Evolutionary conservation across 768 basidiomycete genomes (phyloP).

Genomic region (Suillus variegatus): DNA sequence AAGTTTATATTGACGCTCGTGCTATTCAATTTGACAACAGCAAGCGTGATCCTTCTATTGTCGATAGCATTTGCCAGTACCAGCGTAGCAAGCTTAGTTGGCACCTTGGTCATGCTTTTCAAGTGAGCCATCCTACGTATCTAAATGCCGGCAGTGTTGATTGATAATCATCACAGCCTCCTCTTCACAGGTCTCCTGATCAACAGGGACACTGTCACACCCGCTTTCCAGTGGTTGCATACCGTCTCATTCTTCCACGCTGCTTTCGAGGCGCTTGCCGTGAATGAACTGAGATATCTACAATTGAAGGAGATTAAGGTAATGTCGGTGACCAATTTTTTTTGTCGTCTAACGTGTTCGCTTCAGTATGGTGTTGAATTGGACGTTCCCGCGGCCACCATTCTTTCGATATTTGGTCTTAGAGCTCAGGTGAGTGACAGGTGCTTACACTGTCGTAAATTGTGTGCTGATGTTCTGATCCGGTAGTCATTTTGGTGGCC

Average conservation of each 20-base stretch:
- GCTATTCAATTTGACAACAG: conserved; percentile 95
- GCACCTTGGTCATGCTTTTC: conserved; percentile 96
- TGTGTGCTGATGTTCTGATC: neutral
- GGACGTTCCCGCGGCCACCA: conserved; percentile 94
- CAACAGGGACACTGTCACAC: conserved; percentile 84
- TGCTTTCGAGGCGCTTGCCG: conserved; percentile 95
- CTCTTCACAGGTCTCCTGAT: conserved; percentile 95
- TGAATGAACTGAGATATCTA: conserved; percentile 94
- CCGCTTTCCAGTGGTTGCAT: conserved; percentile 80
- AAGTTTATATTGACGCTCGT: conserved; percentile 97
- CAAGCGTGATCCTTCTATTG: conserved; percentile 86
- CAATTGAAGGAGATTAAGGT: conserved; percentile 92
- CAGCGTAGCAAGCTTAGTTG: conserved; percentile 90
- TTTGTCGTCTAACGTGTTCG: neutral
- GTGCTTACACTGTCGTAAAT: neutral
- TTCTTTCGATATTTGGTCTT: conserved; percentile 92
- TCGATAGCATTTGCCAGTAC: conserved; percentile 87
- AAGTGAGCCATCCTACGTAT: conserved; percentile 62
- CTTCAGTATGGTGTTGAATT: conserved; percentile 92
- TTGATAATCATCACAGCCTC: conserved; percentile 50
- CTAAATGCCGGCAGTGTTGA: conserved; percentile 13
- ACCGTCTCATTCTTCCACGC: conserved; percentile 98
- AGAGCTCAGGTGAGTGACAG: conserved; percentile 67
- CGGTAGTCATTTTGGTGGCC: conserved; percentile 96
- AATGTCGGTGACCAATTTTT: conserved; percentile 21